Percentiles rank a stretch among this genome's conserved stretches.
Evolutionary conservation across 2,329 filamentous ascomycete species (phyloP).

Genomic region (Talaromyces atroroseus): DNA sequence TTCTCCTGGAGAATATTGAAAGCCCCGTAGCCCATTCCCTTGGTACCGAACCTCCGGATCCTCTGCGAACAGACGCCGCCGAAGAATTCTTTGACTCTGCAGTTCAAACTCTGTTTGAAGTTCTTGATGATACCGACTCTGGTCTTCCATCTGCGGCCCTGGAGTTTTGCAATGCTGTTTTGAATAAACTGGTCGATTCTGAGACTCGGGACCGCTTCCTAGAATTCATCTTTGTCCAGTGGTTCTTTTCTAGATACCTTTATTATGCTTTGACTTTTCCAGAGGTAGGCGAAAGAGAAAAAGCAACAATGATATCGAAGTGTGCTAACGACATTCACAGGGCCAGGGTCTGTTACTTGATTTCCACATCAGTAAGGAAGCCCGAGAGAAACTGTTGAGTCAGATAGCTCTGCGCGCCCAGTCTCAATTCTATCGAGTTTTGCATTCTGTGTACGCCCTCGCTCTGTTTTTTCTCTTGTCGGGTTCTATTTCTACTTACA

Average conservation of each 20-base stretch:
- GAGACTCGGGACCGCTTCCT: slow-evolving; percentile 69
- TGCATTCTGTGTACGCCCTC: slow-evolving; percentile 58
- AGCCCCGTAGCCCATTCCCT: slow-evolving; percentile 68
- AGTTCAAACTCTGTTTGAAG: slow-evolving; percentile 72
- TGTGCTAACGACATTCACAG: slow-evolving; percentile 35
- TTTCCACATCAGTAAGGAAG: slow-evolving; percentile 87
- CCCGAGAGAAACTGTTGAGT: slow-evolving; percentile 66
- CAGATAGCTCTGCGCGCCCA: slow-evolving; percentile 77
- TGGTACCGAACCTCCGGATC: slow-evolving; percentile 59
- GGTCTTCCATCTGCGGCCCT: slow-evolving; percentile 82
- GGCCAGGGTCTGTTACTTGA: slow-evolving; percentile 66
- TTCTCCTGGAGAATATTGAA: slow-evolving; percentile 79
- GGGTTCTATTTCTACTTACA: slow-evolving; percentile 28
- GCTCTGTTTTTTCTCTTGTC: slow-evolving; percentile 3
- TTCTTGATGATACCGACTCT: slow-evolving; percentile 80
- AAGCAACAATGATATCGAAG: neutral
- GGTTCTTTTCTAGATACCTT: slow-evolving; percentile 86
- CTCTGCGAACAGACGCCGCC: slow-evolving; percentile 73
- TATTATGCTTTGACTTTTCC: slow-evolving; percentile 80
- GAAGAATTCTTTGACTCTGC: slow-evolving; percentile 86
- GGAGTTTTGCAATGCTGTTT: slow-evolving; percentile 76
- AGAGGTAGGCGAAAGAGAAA: slow-evolving; percentile 57
- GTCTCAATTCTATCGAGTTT: slow-evolving; percentile 71
- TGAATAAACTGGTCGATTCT: slow-evolving; percentile 65
- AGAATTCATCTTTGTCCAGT: slow-evolving; percentile 80